Evolutionary conservation across 2,329 filamentous ascomycete species (phyloP), one percentile per base, ranked within the genome.

Genomic region (Phoma sp.): DNA sequence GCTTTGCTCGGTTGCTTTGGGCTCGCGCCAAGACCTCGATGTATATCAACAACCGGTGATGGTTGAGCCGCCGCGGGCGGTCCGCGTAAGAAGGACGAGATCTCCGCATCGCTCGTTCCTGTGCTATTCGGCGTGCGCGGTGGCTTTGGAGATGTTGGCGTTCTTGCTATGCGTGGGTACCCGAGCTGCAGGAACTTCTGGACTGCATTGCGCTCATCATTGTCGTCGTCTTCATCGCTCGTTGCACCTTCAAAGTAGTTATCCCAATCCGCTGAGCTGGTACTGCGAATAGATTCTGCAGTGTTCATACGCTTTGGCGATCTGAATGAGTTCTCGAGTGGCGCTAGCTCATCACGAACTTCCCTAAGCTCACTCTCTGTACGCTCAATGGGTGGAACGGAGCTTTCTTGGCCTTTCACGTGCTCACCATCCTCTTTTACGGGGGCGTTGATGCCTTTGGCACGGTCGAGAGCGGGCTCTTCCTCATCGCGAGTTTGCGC

Each of bases 401-500:
- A 62, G 28, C 71, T 67, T n/a, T 72, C 74, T 54, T 81, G 76
- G 12, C 72, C 67, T 63, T 80, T 83, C 15, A 82, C 89, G 75
- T 93, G 89, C 33, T 83, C 80, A 7, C 90, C 90, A n/a, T 87
- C 81, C 50, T 80, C 77, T 34, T 82, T 84, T 0, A 88, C 86
- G 2, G 78, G 79, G 60, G 83, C 78, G 39, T 80, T 74, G 20
- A 84, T 77, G 33, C 80, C 80, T 60, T 87, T 85, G 0, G 91
- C 91, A 10, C 89, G 84, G 67, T 96, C 92, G 1, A 76, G 74
- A n/a, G 80, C 83, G 34, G 81, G 77, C 71, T 91, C 88, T 26
- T 88, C 76, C 42, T 89, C 85, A 65, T 93, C 90, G 1, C 85
- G 81, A 1, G 84, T 87, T 14, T 83, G 81, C 0, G 90, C 87